A percentile compares a stretch with the other conserved stretches of the same genome.
Evolutionary conservation across 306 rosid species (phyloP).

Genomic region (Fragaria nilgerrensis): DNA sequence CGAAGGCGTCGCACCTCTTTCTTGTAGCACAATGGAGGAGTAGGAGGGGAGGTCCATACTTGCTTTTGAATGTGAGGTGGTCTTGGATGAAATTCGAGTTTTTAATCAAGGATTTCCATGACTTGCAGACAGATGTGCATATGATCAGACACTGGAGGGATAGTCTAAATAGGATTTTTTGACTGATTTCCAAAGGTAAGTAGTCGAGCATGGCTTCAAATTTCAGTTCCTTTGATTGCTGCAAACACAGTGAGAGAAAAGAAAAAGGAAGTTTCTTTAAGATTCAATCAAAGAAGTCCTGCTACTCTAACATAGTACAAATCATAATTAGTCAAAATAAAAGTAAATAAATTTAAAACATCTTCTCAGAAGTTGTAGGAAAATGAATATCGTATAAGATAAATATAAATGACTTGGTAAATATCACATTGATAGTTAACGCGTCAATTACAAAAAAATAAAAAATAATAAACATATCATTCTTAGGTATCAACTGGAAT

Average conservation of each 20-base stretch:
- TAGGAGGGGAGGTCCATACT: background rate
- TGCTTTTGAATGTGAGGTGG: background rate
- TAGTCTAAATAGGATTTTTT: background rate
- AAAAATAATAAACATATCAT: too few relatives aligned
- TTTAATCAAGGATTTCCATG: background rate
- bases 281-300: too few relatives aligned
- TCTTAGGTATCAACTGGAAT: too few relatives aligned
- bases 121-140: background rate
- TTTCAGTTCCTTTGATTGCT: background rate
- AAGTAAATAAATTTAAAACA: too few relatives aligned
- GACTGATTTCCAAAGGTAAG: background rate
- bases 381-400: too few relatives aligned
- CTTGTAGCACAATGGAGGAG: background rate
- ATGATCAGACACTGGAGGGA: background rate
- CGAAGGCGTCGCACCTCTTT: background rate
- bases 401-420: too few relatives aligned
- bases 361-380: too few relatives aligned
- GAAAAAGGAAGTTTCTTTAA: too few relatives aligned
- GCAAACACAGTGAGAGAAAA: background rate
- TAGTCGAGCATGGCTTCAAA: background rate
- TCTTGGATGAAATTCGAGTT: background rate
- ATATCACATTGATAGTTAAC: too few relatives aligned
- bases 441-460: too few relatives aligned
- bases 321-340: too few relatives aligned
- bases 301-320: too few relatives aligned